Evolutionary conservation across 768 basidiomycete species (phyloP).

Genomic region (Panellus pusillus): DNA sequence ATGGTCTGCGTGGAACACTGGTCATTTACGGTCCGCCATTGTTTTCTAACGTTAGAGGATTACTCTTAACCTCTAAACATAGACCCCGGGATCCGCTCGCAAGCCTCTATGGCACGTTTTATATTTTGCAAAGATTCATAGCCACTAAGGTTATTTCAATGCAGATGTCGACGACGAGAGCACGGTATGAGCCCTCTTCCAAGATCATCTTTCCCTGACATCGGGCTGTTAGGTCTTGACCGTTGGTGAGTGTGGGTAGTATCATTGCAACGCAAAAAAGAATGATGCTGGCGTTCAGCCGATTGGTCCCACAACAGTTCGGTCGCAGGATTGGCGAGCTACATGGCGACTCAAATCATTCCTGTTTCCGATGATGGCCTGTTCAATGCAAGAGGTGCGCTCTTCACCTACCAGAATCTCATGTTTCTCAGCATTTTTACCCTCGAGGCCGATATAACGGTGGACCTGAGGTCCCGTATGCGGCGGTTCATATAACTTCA

Average conservation of each 20-base stretch:
- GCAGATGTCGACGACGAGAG: conserved; percentile 24
- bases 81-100: conserved; percentile 12
- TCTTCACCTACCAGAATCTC: too few species aligned
- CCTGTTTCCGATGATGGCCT: too few species aligned
- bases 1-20: conserved; percentile 34
- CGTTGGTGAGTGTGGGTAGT: too few species aligned
- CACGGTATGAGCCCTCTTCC: conserved; percentile 28
- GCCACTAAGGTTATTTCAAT: too few species aligned
- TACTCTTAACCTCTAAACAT: background rate
- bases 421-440: too few species aligned
- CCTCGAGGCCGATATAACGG: conserved; percentile 33
- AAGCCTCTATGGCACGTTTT: conserved; percentile 13
- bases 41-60: too few species aligned
- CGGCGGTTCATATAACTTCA: conserved; percentile 31
- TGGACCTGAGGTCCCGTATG: conserved; percentile 32
- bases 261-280: too few species aligned
- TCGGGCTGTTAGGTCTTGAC: conserved; percentile 10
- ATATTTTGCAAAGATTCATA: too few species aligned
- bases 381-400: too few species aligned
- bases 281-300: too few species aligned
- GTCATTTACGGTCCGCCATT: conserved; percentile 13
- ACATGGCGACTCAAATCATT: conserved; percentile 6
- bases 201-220: too few species aligned
- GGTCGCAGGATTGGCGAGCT: background rate
- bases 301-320: conserved; percentile 26